Base-by-base conservation (phyloP, 1,139 yeast species). In the Meyerozyma athensensis region DNA sequence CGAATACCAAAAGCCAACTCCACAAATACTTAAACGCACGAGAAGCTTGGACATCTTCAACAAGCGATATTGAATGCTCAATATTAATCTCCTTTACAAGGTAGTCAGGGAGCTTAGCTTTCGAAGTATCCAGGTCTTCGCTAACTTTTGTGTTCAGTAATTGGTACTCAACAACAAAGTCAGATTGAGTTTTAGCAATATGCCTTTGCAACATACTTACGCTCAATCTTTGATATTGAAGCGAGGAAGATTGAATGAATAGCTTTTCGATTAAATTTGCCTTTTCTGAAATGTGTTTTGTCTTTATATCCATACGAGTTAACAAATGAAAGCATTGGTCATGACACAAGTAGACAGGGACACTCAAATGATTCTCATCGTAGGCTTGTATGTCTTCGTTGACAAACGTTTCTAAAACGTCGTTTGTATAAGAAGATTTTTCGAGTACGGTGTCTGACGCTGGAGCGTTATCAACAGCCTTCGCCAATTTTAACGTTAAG, bases 1-100 rank as follows among this genome's bases (percentile, higher is more conserved):
- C 65, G 46, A 85, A 71, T 0, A 85, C 57, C 39, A 86, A 59
- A 40, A 64, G 63, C 95, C 96, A 89, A 33, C 79, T 65, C 80
- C 87, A 80, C 33, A 86, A 52, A 51, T 76, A 85, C 30, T 61
- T 65, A 32, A 72, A 55, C 20, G 68, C 60, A 2, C 46, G 49
- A 13, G 47, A 43, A n/a, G 56, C 56, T 12, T 61, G 59, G 31
- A 66, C 74, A 35, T 56, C 54, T 37, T 69, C 74, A 36, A 65
- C 50, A 16, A 19, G 23, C 5, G 32, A 28, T 10, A 28, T 17
- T 17, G 44, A 46, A 13, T 40, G 44, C 13, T 44, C 40, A 16
- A 51, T 50, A 23, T 57, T 56, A 0, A 37, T 16, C 7, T 34
- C 24, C 4, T 56, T 46, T 7, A 72, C 42, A 20, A 78, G 52